Percentiles rank a stretch among this genome's conserved stretches.
Conservation (phyloP, 805 yeast genomes). For the Wickerhamomyces ciferrii region DNA sequence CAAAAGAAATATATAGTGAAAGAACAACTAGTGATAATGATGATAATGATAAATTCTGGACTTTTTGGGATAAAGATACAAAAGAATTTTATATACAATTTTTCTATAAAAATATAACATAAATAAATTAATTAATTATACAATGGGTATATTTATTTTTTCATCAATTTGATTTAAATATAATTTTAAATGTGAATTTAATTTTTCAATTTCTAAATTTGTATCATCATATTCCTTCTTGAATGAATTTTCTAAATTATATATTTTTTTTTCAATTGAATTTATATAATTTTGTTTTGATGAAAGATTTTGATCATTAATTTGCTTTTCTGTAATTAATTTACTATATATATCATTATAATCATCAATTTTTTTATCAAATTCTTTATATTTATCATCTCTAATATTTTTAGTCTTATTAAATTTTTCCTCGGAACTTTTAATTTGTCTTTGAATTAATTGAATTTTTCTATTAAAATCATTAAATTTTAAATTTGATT, state of each 20-base stretch:
- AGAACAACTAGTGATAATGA: conserved; percentile 16
- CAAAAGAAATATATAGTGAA: conserved; percentile 40
- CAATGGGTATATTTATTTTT: conserved; percentile 12
- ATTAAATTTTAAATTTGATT: conserved; percentile 14
- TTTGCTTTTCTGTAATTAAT: conserved; percentile 30
- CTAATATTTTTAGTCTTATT: conserved; percentile 30
- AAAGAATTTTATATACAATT: conserved; percentile 69
- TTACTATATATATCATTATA: conserved; percentile 31
- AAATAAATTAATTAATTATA: too few species aligned
- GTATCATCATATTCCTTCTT: conserved; percentile 35
- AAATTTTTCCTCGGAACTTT: conserved; percentile 35
- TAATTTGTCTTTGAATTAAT: conserved; percentile 32
- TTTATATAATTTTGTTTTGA: conserved; percentile 29
- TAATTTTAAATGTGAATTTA: conserved; percentile 20
- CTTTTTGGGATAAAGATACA: conserved; percentile 68
- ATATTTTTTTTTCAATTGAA: conserved; percentile 32
- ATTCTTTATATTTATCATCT: conserved; percentile 27
- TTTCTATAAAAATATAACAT: conserved; percentile 34
- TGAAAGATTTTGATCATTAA: conserved; percentile 31
- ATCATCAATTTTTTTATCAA: conserved; percentile 27
- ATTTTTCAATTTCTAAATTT: conserved; percentile 21
- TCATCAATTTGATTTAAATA: conserved; percentile 21
- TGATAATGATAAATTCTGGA: conserved; percentile 45
- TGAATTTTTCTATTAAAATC: conserved; percentile 32
- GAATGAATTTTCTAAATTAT: conserved; percentile 25